A percentile compares a stretch with the other conserved stretches of the same genome.
phyloP scores from a whole-genome alignment of 768 basidiomycete species.

The Chalciporus sphaerocephalus region DNA sequence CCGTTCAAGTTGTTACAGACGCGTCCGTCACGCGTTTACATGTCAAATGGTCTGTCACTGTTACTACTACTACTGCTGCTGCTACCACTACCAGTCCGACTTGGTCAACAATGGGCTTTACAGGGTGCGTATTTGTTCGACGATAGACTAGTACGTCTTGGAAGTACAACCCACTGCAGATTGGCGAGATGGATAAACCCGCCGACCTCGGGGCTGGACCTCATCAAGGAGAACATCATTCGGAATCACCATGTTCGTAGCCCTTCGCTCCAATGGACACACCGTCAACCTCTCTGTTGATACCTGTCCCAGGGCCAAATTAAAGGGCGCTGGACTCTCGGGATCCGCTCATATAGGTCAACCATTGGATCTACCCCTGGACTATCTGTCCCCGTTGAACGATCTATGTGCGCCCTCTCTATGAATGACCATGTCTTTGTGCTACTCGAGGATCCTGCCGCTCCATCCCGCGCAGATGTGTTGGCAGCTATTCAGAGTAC shows the following conservation, averaged over 20 bases:
- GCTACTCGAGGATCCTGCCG: slow-evolving; percentile 68
- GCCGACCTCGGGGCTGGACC: slow-evolving; percentile 64
- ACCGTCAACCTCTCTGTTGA: slow-evolving; percentile 14
- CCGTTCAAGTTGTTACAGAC: not conserved
- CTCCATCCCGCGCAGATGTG: slow-evolving; percentile 64
- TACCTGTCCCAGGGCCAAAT: slow-evolving; percentile 45
- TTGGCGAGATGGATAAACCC: slow-evolving; percentile 81
- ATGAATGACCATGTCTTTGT: slow-evolving; percentile 82
- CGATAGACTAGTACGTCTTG: not conserved
- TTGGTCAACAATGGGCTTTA: slow-evolving; percentile 55
- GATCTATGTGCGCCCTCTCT: slow-evolving; percentile 70
- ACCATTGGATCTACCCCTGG: slow-evolving; percentile 56
- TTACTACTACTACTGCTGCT: too few relatives aligned
- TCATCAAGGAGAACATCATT: slow-evolving; percentile 64
- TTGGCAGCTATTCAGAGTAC: slow-evolving; percentile 36
- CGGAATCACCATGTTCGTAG: slow-evolving; percentile 62
- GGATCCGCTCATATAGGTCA: slow-evolving; percentile 71
- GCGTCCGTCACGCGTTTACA: slow-evolving; percentile 24
- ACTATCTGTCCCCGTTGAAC: slow-evolving; percentile 50
- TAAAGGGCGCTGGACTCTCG: slow-evolving; percentile 64
- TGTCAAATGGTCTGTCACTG: slow-evolving; percentile 11
- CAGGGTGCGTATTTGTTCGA: slow-evolving; percentile 42
- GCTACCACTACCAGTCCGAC: too few relatives aligned
- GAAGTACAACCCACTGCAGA: slow-evolving; percentile 33
- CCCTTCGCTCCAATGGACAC: slow-evolving; percentile 10